Percentiles rank a stretch among this genome's conserved stretches.
phyloP scores from a whole-genome alignment of 352 stramenopile species.

The Globisporangium recalcitrans region DNA sequence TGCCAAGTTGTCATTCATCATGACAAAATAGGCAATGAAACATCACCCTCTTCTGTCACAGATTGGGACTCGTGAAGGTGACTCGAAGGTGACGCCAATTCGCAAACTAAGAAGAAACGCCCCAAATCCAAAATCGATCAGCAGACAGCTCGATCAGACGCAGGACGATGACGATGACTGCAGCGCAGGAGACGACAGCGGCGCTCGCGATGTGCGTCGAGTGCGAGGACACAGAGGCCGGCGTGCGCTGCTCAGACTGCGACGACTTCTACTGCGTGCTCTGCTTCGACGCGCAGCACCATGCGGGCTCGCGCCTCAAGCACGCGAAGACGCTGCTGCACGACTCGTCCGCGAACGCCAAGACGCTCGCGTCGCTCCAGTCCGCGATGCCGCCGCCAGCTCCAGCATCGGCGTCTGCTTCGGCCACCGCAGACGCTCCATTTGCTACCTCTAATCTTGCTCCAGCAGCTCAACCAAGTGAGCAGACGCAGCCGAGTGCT shows the following conservation, averaged over 20 bases:
- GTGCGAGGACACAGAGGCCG: constrained; percentile 77
- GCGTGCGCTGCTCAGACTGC: constrained; percentile 59
- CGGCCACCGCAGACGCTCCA: constrained; percentile 1
- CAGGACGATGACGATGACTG: background rate
- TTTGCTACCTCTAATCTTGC: background rate
- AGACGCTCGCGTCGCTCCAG: constrained; percentile 13
- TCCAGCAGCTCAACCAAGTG: background rate
- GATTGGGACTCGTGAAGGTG: background rate
- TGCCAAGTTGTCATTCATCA: too few species aligned
- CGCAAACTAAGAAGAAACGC: background rate
- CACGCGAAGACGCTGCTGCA: constrained; percentile 34
- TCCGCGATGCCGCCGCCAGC: constrained; percentile 3
- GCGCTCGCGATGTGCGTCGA: constrained; percentile 62
- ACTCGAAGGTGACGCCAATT: background rate
- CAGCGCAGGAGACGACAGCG: constrained; percentile 16
- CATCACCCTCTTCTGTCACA: background rate
- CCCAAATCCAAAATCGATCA: background rate
- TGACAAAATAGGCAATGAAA: too few species aligned
- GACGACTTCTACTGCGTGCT: constrained; percentile 71
- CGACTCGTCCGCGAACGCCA: constrained; percentile 5
- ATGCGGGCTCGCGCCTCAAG: constrained; percentile 39
- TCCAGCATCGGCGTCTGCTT: background rate
- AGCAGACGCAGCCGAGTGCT: background rate
- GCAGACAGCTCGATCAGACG: background rate
- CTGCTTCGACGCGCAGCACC: constrained; percentile 75